Conservation (phyloP, 2,329 filamentous ascomycete species). For the Fusarium tupiense region DNA sequence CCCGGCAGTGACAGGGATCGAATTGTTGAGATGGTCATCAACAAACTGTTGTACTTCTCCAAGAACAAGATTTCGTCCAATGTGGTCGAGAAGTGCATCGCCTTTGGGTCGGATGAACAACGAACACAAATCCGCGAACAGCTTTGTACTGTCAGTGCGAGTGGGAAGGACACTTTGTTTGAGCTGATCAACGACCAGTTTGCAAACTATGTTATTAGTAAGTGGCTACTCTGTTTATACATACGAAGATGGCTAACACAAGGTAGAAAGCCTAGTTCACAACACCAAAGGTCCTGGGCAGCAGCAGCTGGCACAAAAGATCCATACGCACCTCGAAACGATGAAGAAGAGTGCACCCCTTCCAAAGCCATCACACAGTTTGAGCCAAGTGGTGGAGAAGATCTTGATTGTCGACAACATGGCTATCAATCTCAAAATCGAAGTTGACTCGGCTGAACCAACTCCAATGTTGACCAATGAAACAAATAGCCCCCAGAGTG, state of each 20-base stretch:
- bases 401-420: slow-evolving; percentile 24
- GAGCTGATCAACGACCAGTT: slow-evolving; percentile 88
- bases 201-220: slow-evolving; percentile 97
- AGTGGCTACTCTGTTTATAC: slow-evolving; percentile 55
- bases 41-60: slow-evolving; percentile 77
- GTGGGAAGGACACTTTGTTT: slow-evolving; percentile 76
- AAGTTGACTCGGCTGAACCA: slow-evolving; percentile 64
- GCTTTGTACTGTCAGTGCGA: slow-evolving; percentile 67
- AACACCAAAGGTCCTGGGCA: slow-evolving; percentile 63
- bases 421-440: slow-evolving; percentile 51
- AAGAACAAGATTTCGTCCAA: slow-evolving; percentile 98
- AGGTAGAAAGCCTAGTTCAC: slow-evolving; percentile 81
- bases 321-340: slow-evolving; percentile 66
- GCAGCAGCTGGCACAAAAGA: slow-evolving; percentile 69
- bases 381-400: not conserved
- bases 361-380: slow-evolving; percentile 56
- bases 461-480: slow-evolving; percentile 75
- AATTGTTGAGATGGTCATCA: slow-evolving; percentile 79
- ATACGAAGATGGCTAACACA: slow-evolving; percentile 20
- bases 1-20: slow-evolving; percentile 72
- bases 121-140: slow-evolving; percentile 73
- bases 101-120: slow-evolving; percentile 74
- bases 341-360: slow-evolving; percentile 59
- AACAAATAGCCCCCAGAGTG: slow-evolving; percentile 75
- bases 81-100: slow-evolving; percentile 93